These are phyloP conservation scores for Boletus fagicola DNA, from an alignment of 768 basidiomycete species.

Conservation along the genomic window DNA sequence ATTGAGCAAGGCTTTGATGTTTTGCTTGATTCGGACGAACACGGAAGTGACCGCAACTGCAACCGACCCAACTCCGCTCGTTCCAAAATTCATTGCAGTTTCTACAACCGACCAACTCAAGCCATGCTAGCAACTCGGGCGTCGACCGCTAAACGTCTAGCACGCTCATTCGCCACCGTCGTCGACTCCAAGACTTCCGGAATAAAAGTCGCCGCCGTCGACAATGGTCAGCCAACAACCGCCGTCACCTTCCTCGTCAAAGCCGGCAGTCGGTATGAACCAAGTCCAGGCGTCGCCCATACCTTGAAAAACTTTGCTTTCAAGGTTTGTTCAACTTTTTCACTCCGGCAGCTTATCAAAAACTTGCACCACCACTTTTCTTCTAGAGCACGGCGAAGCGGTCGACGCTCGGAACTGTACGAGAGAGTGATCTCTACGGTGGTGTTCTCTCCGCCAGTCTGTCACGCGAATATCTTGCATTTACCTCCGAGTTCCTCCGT, in stretches of 20 bases:
- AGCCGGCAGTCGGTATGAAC: slow-evolving; percentile 87
- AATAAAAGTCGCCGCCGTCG: slow-evolving; percentile 82
- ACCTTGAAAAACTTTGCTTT: slow-evolving; percentile 97
- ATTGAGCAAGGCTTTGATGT: background rate
- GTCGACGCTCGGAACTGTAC: slow-evolving; percentile 85
- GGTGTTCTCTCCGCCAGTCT: slow-evolving; percentile 85
- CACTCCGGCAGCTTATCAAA: background rate
- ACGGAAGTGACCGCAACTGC: slow-evolving; percentile 23
- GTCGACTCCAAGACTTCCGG: slow-evolving; percentile 63
- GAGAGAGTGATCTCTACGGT: slow-evolving; percentile 92
- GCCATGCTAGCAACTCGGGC: slow-evolving; percentile 63
- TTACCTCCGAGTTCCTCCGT: slow-evolving; percentile 92
- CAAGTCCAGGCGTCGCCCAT: slow-evolving; percentile 87
- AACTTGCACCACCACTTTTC: no score
- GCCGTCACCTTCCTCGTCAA: slow-evolving; percentile 89
- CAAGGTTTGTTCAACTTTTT: slow-evolving; percentile 63
- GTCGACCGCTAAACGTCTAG: slow-evolving; percentile 57
- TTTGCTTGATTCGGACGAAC: slow-evolving; percentile 22
- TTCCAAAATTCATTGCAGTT: slow-evolving; percentile 11
- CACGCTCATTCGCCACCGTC: slow-evolving; percentile 79
- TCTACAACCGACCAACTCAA: background rate
- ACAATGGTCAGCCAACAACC: slow-evolving; percentile 80
- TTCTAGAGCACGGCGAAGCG: slow-evolving; percentile 78
- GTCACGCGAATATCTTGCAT: slow-evolving; percentile 84
- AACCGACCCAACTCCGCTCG: slow-evolving; percentile 27